Base-by-base conservation (phyloP, 306 rosid species). In the Geum urbanum region DNA sequence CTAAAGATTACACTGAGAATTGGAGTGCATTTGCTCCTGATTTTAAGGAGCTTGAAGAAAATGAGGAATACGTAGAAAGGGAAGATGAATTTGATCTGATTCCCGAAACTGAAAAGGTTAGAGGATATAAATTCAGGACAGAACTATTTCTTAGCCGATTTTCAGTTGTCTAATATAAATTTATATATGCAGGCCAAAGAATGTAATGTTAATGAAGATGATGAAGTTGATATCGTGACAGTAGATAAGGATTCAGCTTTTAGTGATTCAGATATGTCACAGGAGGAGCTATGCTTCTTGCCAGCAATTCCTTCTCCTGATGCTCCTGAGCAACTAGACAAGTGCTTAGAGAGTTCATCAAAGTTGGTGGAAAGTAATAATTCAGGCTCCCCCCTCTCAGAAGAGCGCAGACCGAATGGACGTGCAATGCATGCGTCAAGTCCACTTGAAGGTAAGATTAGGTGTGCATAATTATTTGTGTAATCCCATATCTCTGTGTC, bases 11-110 rank as follows among this genome's bases (percentile, higher is more conserved):
- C 71, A 94, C 97, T 18, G 99, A 94, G 87, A 91, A 89, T 71
- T 91, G 97, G 99, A 94, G 99, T 86, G 97, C 99, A 63, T 94
- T 94, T 87, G 99, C 99, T 74, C 99, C 97, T 59, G 99, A 94
- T 78, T 94, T 94, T 78, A 94, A 94, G 77, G 99, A 94, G 87
- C 96, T 94, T 3, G 99, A 94, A 76, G 99, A 94, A 84, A 94
- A 94, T 44, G 98, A 90, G 76, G 98, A 94, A 79, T 90, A 94
- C 9, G 82, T 94, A 2, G 99, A 94, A 74, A 82, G 89, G 37
- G 99, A 94, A 80, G 99, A 95, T 78, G 99, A 95, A 58, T 95
- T 95, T 83, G 99, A 95, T 91, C 81, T 95, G 83, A 81, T 80
- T 71, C 97, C 95, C 0, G 99, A 95, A 69, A 81, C 91, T 16